phyloP scores from a whole-genome alignment of 305 asterid species.

The Lippia alba region DNA sequence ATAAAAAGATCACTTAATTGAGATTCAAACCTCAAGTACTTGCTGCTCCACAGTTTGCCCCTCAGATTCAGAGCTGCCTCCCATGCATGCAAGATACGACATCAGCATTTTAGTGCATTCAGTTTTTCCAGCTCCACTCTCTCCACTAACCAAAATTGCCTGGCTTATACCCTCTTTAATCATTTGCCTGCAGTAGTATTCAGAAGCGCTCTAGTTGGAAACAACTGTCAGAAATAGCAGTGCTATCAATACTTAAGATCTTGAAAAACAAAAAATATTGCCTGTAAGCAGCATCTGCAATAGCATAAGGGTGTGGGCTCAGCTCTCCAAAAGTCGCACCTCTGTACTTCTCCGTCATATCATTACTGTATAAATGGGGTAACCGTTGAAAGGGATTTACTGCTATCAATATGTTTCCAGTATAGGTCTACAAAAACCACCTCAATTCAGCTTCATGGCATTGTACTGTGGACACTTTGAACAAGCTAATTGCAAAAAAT shows the following conservation, averaged over 20 bases:
- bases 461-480: conserved; percentile 6
- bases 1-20: conserved; percentile 2
- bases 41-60: conserved; percentile 79
- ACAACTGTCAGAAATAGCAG: conserved; percentile 26
- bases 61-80: conserved; percentile 66
- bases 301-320: conserved; percentile 72
- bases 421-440: conserved; percentile 64
- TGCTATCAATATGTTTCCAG: conserved; percentile 86
- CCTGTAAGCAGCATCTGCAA: conserved; percentile 89
- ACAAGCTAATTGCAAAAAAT: conserved; percentile 13
- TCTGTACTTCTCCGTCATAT: conserved; percentile 74
- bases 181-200: conserved; percentile 65
- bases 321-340: conserved; percentile 76
- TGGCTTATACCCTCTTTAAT: conserved; percentile 73
- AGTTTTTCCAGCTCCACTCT: conserved; percentile 93
- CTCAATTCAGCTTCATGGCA: conserved; percentile 33
- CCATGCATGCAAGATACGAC: conserved; percentile 87
- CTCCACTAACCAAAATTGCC: conserved; percentile 87
- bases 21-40: conserved; percentile 77
- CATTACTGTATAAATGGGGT: conserved; percentile 66
- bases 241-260: conserved; percentile 25
- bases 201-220: conserved; percentile 32
- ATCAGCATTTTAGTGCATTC: conserved; percentile 86
- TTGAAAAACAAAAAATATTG: conserved; percentile 39
- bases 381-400: conserved; percentile 82